phyloP scores from a whole-genome alignment of 192 early-diverging fungal genomes.

The Podila verticillata region DNA sequence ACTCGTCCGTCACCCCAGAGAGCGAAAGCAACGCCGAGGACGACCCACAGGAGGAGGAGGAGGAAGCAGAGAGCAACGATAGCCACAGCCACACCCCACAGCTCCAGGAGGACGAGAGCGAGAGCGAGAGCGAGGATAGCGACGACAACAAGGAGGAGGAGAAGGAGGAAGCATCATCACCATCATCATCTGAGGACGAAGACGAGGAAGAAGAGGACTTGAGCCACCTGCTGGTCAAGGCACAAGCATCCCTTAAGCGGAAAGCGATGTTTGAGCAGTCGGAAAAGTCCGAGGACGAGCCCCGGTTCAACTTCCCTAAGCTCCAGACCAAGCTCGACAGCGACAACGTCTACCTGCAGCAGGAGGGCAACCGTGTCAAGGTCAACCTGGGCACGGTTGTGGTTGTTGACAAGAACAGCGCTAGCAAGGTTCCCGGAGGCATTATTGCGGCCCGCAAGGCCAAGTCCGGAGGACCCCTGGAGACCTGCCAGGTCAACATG shows the following conservation, averaged over 20 bases:
- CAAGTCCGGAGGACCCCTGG: conserved; percentile 22
- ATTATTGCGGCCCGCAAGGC: not conserved
- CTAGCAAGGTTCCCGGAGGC: conserved; percentile 8
- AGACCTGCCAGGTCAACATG: conserved; percentile 43
- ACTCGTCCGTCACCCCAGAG: not conserved
- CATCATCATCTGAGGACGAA: not conserved
- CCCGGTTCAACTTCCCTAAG: conserved; percentile 48
- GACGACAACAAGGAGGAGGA: conserved; percentile 6
- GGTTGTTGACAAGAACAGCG: conserved; percentile 33
- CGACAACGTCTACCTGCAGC: conserved; percentile 47
- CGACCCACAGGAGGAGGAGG: not conserved
- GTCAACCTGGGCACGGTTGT: conserved; percentile 32
- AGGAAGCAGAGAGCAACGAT: not conserved
- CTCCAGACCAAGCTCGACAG: conserved; percentile 51
- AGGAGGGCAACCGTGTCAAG: conserved; percentile 31
- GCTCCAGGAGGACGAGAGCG: conserved; percentile 12
- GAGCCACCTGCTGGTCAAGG: conserved; percentile 46
- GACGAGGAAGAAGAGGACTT: conserved; percentile 44
- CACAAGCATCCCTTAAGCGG: conserved; percentile 44
- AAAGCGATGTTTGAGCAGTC: conserved; percentile 30
- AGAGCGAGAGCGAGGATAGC: conserved; percentile 1
- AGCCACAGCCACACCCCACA: not conserved
- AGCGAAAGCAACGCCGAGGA: conserved; percentile 1
- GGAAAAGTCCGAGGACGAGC: conserved; percentile 12
- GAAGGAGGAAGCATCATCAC: not conserved